Percentiles rank a stretch among this genome's conserved stretches.
Evolutionary conservation across 805 yeast genomes (phyloP).

Genomic region (Lipomyces starkeyi): DNA sequence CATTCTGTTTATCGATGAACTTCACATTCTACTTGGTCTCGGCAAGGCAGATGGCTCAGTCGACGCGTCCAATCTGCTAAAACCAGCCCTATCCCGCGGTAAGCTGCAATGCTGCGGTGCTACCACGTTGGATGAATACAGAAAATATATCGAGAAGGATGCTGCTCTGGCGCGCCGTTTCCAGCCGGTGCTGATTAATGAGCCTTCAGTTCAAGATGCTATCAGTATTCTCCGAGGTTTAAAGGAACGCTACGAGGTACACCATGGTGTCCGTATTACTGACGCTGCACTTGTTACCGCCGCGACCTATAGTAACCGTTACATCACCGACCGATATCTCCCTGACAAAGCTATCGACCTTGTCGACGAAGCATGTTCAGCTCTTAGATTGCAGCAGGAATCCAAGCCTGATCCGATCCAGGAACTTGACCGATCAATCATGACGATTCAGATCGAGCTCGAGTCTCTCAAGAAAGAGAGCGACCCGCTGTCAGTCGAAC

Average conservation of each 20-base stretch:
- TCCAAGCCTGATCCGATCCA: constrained; percentile 95
- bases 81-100: constrained; percentile 94
- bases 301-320: constrained; percentile 85
- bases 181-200: constrained; percentile 83
- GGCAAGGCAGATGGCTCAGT: constrained; percentile 95
- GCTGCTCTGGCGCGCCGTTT: constrained; percentile 94
- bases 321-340: constrained; percentile 85
- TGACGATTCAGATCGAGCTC: constrained; percentile 93
- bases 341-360: constrained; percentile 98
- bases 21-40: constrained; percentile 84
- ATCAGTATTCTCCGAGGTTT: constrained; percentile 91
- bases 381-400: constrained; percentile 91
- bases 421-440: constrained; percentile 81
- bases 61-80: constrained; percentile 91
- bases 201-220: constrained; percentile 90
- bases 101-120: constrained; percentile 94
- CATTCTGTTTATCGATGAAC: constrained; percentile 87
- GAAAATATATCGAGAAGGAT: constrained; percentile 93
- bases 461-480: constrained; percentile 94
- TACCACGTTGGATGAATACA: constrained; percentile 90
- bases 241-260: constrained; percentile 93
- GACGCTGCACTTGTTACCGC: constrained; percentile 95
- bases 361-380: constrained; percentile 97
- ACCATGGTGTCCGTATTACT: constrained; percentile 93
- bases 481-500: constrained; percentile 79